Base-by-base conservation (phyloP, 176 grass and related monocot species). In the Stipa capillata region DNA sequence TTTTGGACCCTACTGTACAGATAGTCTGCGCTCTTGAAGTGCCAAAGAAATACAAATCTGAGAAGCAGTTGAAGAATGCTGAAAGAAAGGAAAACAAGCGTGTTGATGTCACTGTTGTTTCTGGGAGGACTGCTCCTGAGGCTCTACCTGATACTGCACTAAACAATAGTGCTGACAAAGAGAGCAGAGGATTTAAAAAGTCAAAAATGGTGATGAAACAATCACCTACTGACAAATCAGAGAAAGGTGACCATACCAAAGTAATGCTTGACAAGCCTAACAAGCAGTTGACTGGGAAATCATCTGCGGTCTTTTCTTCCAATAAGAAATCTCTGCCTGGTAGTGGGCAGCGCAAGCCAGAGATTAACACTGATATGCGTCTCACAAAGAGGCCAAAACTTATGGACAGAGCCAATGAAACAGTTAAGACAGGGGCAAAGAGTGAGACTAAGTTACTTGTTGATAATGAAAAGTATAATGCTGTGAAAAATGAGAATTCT, bases 371-470 rank as follows among this genome's bases (percentile, higher is more conserved):
- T 47, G 86, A 89, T 82, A 86, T 59, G n/a, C 65, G 25, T 69
- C 66, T 71, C 10, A 45, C 78, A 79, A 94, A 91, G 75, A 91
- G 62, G 44, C 48, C 50, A 66, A 91, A 83, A 72, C 73, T 63
- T 62, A 76, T 25, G 63, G 74, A 89, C 37, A 85, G 37, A 67
- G 63, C 62, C 53, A 65, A 62, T 63, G 83, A 81, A 73, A 51
- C 50, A 73, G 64, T 39, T 41, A 88, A 94, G 76, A 60, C 20
- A 66, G 75, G 29, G 41, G 68, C 39, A 54, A 84, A 69, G 37
- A 75, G 34, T 32, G 85, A 88, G 57, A 52, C 25, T 0, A 83
- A 64, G 28, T 27, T 80, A 50, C 48, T 13, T 44, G 68, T 27
- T 65, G 65, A 85, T 65, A 65, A 48, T 57, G 83, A 76, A 52